Percentiles rank a stretch among this genome's conserved stretches.
These are phyloP conservation scores for Holtermanniella nyarrowii DNA, from an alignment of 768 basidiomycete species.

Conservation along the genomic window DNA sequence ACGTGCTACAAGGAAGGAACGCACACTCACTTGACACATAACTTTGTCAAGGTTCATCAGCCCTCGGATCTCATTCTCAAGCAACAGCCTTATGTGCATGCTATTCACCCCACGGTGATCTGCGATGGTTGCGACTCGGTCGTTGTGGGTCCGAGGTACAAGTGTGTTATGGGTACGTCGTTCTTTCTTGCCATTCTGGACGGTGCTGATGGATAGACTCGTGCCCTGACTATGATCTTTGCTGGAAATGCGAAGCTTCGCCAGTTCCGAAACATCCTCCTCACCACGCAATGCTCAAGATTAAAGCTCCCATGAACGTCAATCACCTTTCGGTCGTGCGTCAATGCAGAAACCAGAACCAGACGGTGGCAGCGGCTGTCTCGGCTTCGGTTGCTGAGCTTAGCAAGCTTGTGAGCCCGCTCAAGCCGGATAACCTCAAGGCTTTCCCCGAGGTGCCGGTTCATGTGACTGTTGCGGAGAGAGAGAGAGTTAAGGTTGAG, in stretches of 20 bases:
- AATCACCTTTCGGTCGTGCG: conserved; percentile 12
- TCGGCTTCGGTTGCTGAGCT: background rate
- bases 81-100: conserved; percentile 1
- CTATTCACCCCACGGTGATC: conserved; percentile 24
- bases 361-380: background rate
- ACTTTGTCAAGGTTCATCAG: conserved; percentile 31
- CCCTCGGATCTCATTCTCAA: conserved; percentile 15
- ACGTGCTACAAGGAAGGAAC: conserved; percentile 19
- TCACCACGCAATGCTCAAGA: conserved; percentile 39
- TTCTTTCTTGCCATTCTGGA: no score
- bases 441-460: no score
- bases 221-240: conserved; percentile 42
- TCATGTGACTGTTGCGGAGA: no score
- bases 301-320: conserved; percentile 22
- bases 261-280: conserved; percentile 29
- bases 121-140: conserved; percentile 33
- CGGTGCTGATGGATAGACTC: conserved; percentile 9
- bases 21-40: conserved; percentile 29
- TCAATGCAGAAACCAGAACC: conserved; percentile 1
- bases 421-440: no score
- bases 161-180: conserved; percentile 16
- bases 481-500: background rate
- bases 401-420: background rate
- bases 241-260: conserved; percentile 35
- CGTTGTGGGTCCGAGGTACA: conserved; percentile 33